A percentile compares a stretch with the other conserved stretches of the same genome.
phyloP scores from a whole-genome alignment of 2,329 filamentous ascomycete species.

The Phaeosphaeriaceae sp. region DNA sequence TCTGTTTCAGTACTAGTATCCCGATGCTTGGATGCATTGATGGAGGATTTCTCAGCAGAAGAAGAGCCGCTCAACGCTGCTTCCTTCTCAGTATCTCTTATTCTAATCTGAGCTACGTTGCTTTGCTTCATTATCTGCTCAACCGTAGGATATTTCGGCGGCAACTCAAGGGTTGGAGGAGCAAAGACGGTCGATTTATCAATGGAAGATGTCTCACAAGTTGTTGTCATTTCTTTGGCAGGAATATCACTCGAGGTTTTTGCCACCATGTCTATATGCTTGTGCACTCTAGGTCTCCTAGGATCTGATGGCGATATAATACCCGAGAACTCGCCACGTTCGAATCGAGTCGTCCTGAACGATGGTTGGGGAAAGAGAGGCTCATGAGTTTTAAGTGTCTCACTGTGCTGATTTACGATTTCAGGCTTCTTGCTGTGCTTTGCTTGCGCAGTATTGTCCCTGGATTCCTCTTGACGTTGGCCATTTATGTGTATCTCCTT shows the following conservation, averaged over 20 bases:
- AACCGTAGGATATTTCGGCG: neutral
- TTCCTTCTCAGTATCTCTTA: too few species aligned
- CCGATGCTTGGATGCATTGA: too few species aligned
- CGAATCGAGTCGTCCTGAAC: slow-evolving; percentile 20
- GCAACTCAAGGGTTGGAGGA: neutral
- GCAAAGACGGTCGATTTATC: neutral
- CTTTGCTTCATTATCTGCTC: too few species aligned
- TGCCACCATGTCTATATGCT: slow-evolving; percentile 9
- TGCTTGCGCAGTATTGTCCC: neutral
- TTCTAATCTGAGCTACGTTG: too few species aligned
- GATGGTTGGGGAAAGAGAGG: slow-evolving; percentile 22
- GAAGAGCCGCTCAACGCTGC: too few species aligned
- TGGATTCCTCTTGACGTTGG: slow-evolving; percentile 1
- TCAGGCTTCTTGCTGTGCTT: slow-evolving; percentile 25
- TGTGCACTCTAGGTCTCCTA: slow-evolving; percentile 31
- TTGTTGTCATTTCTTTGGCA: too few species aligned
- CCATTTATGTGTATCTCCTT: slow-evolving; percentile 29
- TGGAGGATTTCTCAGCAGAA: too few species aligned
- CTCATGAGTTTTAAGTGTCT: slow-evolving; percentile 1
- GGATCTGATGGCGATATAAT: slow-evolving; percentile 42
- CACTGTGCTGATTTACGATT: slow-evolving; percentile 1
- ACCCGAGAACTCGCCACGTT: slow-evolving; percentile 23
- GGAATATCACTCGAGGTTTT: neutral
- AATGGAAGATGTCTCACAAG: too few species aligned
- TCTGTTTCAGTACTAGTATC: too few species aligned